Evolutionary conservation across 176 grass and related monocot species (phyloP), one percentile per base, ranked within the genome.

Genomic region (Ensete ventricosum): DNA sequence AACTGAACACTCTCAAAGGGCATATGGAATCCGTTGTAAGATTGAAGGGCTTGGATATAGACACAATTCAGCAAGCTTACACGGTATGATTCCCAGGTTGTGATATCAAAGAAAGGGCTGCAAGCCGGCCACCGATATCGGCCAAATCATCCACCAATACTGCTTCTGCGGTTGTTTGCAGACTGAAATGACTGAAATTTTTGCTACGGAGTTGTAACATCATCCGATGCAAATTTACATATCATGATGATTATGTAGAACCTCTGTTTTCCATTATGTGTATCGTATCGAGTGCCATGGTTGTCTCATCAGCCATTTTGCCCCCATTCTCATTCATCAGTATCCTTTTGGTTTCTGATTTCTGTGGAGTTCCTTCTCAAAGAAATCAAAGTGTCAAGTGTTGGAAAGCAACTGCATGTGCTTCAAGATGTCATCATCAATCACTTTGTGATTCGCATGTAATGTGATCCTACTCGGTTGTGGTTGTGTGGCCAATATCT

Each of bases 41-140:
- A 72, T 62, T 86, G 72, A 95, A 95, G 88, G 84, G 86, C 9
- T 73, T 95, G 79, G 88, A 95, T 72, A 84, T 90, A 2, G 85
- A 95, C 58, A 90, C 85, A 16, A 90, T 95, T 63, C 83, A 88
- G 50, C 88, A 90, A 73, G 85, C 85, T 7, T 95, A 95, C 78
- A 90, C 85, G 1, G 83, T 95, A 25, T 91, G 79, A 87, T 82
- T 62, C 9, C 54, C 12, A 57, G 54, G 54, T 17, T 57, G 54
- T 14, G 17, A 57, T 57, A 13, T 17, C 54, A 57, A 57, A 57
- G 14, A 57, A 57, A 57, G 14, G 17, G 54, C 14, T 57, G 54
- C 54, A 12, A 57, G 13, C 4, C 54, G 7, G 14, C 10, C 14
- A 57, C 14, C 55, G 3, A 14, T 57, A 12, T 57, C 55, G 13